A percentile compares a stretch with the other conserved stretches of the same genome.
Evolutionary conservation across 306 rosid species (phyloP).

Genomic region (Lathyrus aphaca): DNA sequence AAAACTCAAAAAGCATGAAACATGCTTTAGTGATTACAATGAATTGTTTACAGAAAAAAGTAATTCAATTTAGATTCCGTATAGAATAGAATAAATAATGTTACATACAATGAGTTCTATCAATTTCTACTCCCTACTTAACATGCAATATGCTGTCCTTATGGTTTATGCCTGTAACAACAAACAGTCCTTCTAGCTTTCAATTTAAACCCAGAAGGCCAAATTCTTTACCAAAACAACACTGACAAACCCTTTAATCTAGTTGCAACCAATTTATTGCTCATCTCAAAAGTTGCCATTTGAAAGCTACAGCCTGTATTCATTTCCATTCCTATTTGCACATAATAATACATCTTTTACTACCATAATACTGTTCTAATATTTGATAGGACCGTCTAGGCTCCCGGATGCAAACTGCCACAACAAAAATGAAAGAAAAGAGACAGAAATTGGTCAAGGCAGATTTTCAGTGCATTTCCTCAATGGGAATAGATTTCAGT

Average conservation of each 20-base stretch:
- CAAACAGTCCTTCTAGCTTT: constrained; percentile 4
- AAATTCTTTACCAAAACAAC: constrained; percentile 29
- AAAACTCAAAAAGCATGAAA: constrained; percentile 22
- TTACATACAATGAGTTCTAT: constrained; percentile 20
- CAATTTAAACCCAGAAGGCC: constrained; percentile 24
- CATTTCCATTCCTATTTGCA: constrained; percentile 32
- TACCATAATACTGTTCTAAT: constrained; percentile 47
- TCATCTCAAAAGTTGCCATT: constrained; percentile 28
- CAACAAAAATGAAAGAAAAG: neutral
- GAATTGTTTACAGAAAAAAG: constrained; percentile 38
- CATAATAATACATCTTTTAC: constrained; percentile 19
- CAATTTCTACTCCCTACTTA: constrained; percentile 35
- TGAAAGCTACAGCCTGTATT: constrained; percentile 36
- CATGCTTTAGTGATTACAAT: constrained; percentile 17
- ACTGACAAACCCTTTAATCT: constrained; percentile 5
- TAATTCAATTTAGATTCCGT: constrained; percentile 5
- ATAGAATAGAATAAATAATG: constrained; percentile 18
- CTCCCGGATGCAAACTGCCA: constrained; percentile 96
- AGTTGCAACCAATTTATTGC: constrained; percentile 30
- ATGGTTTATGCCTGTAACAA: neutral
- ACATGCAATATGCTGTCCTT: constrained; percentile 24
- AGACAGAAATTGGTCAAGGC: constrained; percentile 4
- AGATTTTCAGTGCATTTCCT: constrained; percentile 10
- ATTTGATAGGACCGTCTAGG: constrained; percentile 93
- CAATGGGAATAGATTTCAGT: neutral